Evolutionary conservation across 1,284 basidiomycete genomes (phyloP).

Genomic region (Ceratobasidium sp.): DNA sequence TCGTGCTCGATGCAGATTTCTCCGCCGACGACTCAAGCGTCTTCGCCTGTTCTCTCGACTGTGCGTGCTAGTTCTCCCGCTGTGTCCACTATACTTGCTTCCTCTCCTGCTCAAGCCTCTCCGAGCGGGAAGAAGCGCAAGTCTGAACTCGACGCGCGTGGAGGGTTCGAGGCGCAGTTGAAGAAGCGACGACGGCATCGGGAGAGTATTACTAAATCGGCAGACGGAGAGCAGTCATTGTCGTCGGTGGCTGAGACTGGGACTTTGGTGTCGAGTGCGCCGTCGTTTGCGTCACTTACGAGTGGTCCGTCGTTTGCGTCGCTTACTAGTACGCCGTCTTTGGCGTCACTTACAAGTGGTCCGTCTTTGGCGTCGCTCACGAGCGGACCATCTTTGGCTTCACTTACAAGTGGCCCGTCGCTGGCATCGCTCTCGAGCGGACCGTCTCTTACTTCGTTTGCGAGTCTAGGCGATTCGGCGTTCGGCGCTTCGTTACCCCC

Average conservation of each 20-base stretch:
- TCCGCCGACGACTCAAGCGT: constrained; percentile 2
- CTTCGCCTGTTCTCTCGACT: neutral
- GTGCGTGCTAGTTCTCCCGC: too few species aligned
- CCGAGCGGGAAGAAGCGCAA: constrained; percentile 17
- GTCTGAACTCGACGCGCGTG: constrained; percentile 30
- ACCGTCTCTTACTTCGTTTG: constrained; percentile 15
- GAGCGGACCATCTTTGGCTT: neutral
- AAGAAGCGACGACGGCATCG: constrained; percentile 11
- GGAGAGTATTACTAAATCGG: constrained; percentile 4
- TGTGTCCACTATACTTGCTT: too few species aligned
- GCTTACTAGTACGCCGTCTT: too few species aligned
- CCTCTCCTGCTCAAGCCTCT: neutral
- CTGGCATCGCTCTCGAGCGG: constrained; percentile 7
- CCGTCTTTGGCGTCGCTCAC: too few species aligned
- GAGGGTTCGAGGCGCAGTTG: constrained; percentile 25
- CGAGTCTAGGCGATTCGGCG: constrained; percentile 14
- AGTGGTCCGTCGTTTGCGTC: too few species aligned
- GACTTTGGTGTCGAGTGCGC: too few species aligned
- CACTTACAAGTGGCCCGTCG: constrained; percentile 3
- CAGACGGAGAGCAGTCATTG: too few species aligned
- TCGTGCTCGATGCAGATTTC: constrained; percentile 13
- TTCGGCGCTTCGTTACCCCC: constrained; percentile 12
- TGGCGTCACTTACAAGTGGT: too few species aligned
- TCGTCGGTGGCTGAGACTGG: too few species aligned
- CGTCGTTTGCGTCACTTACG: too few species aligned